Percentiles rank a stretch among this genome's conserved stretches.
Evolutionary conservation across 257 asterid species (phyloP).

Genomic region (Parsonsia alboflavescens): DNA sequence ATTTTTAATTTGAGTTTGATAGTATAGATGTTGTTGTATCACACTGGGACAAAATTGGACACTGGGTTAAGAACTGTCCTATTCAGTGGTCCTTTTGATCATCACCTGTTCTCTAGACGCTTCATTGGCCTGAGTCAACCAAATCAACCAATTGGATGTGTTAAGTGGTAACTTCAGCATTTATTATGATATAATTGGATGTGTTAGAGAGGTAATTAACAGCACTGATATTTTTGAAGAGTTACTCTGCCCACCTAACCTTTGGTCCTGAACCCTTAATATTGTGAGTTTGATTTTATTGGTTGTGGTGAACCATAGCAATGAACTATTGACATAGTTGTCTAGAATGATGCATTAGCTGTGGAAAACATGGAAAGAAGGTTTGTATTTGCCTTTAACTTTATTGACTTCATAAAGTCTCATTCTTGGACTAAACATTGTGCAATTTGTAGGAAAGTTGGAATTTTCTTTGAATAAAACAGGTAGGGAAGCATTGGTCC

Average conservation of each 20-base stretch:
- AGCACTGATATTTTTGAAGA: background rate
- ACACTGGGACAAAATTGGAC: background rate
- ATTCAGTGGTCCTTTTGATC: background rate
- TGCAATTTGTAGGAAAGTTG: background rate
- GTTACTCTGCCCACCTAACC: background rate
- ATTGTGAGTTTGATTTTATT: background rate
- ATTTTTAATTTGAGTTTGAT: background rate
- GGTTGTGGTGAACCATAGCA: background rate
- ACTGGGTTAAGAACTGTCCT: background rate
- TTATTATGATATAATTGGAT: background rate
- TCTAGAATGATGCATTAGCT: background rate
- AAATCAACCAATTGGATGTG: background rate
- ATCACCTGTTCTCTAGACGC: background rate
- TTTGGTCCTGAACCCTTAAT: background rate
- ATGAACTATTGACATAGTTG: background rate
- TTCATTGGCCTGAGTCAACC: background rate
- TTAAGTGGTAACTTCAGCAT: background rate
- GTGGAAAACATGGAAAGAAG: slow-evolving; percentile 2
- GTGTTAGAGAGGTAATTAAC: too few species aligned
- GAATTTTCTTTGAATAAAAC: background rate
- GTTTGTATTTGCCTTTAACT: background rate
- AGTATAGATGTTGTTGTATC: background rate
- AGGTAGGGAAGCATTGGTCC: background rate
- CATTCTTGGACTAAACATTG: background rate
- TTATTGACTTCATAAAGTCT: slow-evolving; percentile 3